Percentiles rank a stretch among this genome's conserved stretches.
phyloP scores from a whole-genome alignment of 192 early-diverging fungal genomes.

The Anaeromyces robustus region DNA sequence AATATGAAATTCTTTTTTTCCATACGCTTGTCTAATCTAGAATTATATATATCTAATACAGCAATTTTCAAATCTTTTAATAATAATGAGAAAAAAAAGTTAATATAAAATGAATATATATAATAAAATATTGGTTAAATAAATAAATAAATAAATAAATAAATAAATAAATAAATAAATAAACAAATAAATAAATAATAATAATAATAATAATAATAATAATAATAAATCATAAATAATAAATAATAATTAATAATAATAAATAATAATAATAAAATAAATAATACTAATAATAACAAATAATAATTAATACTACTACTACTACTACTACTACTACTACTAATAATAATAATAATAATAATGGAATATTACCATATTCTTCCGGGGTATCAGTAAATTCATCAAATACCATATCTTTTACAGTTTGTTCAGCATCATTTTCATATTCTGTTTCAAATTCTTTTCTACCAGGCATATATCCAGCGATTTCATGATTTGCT shows the following conservation, averaged over 20 bases:
- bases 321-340: too few species aligned
- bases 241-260: slow-evolving; percentile 2
- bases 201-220: too few species aligned
- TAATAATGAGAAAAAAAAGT: slow-evolving; percentile 1
- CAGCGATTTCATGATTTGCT: slow-evolving; percentile 87
- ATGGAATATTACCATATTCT: slow-evolving; percentile 62
- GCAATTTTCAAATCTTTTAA: slow-evolving; percentile 59
- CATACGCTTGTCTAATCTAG: slow-evolving; percentile 57
- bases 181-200: too few species aligned
- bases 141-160: too few species aligned
- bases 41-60: slow-evolving; percentile 88
- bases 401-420: slow-evolving; percentile 87
- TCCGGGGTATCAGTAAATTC: slow-evolving; percentile 64
- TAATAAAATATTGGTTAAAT: too few species aligned
- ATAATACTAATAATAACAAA: neutral
- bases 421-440: slow-evolving; percentile 79
- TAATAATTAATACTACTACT: neutral
- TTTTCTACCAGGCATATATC: slow-evolving; percentile 89
- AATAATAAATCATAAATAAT: too few species aligned
- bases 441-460: slow-evolving; percentile 97
- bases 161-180: too few species aligned
- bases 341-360: too few species aligned
- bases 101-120: neutral
- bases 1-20: slow-evolving; percentile 78
- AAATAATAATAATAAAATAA: neutral